phyloP scores from a whole-genome alignment of 2,329 filamentous ascomycete genomes.

The Chaetomium sp. region DNA sequence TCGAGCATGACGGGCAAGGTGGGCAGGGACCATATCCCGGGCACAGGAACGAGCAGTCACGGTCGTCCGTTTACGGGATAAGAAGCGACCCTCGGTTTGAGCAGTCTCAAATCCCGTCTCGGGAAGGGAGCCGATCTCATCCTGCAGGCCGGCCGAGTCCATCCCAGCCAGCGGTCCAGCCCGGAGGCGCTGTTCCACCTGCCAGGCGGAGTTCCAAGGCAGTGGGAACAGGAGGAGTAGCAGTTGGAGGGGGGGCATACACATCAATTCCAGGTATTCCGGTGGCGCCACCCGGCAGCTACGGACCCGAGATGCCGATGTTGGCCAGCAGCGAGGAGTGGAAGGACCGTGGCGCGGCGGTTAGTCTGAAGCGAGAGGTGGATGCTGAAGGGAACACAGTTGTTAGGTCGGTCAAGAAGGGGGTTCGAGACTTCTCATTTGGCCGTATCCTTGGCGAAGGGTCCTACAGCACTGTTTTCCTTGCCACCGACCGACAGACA shows the following conservation, averaged over 20 bases:
- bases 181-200: conserved; percentile 57
- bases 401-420: conserved; percentile 84
- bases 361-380: conserved; percentile 72
- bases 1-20: conserved; percentile 29
- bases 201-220: conserved; percentile 72
- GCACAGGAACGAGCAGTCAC: conserved; percentile 52
- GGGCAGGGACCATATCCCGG: conserved; percentile 18
- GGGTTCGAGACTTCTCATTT: conserved; percentile 94
- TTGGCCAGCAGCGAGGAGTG: conserved; percentile 76
- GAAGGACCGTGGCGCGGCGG: conserved; percentile 90
- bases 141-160: conserved; percentile 49
- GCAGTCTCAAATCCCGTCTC: conserved; percentile 52
- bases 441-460: conserved; percentile 87
- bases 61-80: conserved; percentile 49
- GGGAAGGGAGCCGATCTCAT: conserved; percentile 65
- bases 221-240: conserved; percentile 36
- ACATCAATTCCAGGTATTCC: conserved; percentile 38
- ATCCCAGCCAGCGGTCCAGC: conserved; percentile 46
- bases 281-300: conserved; percentile 32
- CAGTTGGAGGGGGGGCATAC: conserved; percentile 38
- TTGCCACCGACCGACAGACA: conserved; percentile 88
- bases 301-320: conserved; percentile 36
- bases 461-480: conserved; percentile 92
- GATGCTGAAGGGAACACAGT: conserved; percentile 80
- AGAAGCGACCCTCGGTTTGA: conserved; percentile 59